Base-by-base conservation (phyloP, 2,329 filamentous ascomycete genomes). In the Ophiocordyceps sinensis region DNA sequence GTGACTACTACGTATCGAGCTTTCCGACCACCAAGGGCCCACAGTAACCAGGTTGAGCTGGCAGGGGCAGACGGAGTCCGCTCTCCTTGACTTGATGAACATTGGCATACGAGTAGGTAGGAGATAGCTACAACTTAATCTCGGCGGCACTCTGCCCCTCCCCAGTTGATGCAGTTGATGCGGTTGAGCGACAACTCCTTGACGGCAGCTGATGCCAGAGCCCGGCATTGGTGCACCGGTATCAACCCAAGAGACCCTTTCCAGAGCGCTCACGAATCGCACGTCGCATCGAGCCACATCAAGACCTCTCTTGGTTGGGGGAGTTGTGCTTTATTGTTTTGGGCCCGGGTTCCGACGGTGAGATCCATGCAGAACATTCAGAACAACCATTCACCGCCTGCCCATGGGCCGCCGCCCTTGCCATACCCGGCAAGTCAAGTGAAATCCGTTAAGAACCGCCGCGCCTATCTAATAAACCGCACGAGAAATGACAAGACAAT, bases 381-480 rank as follows among this genome's bases (percentile, higher is more conserved):
- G 49, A 57, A 56, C 47, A 54, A 51, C 54, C 51, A 52, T 57
- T 53, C 53, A 51, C 53, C 53, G 50, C 47, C 46, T 42, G 52
- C 48, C 49, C 55, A 48, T 49, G 52, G 48, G 43, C 52, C 46
- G 51, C 61, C 61, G 55, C 60, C 64, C 63, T 63, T 64, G 62
- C 60, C 60, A 61, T 61, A 61, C 55, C 57, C 53, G 53, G 63
- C 60, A 66, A 66, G 67, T 65, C 63, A 67, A 67, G 61, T 65
- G 58, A 60, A 65, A 64, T 62, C 66, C 58, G 54, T 55, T 61
- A 56, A 64, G 62, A 66, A 67, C 66, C 65, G 63, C 65, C 66
- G 63, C 66, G 66, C 66, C 66, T 67, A 68, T 69, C 66, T 69
- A 68, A 67, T 67, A 64, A 65, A 67, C 62, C 61, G 63, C 64